Percentiles rank a stretch among this genome's conserved stretches.
Evolutionary conservation across 345 rosid genomes (phyloP).

Genomic region (Populus deltoides): DNA sequence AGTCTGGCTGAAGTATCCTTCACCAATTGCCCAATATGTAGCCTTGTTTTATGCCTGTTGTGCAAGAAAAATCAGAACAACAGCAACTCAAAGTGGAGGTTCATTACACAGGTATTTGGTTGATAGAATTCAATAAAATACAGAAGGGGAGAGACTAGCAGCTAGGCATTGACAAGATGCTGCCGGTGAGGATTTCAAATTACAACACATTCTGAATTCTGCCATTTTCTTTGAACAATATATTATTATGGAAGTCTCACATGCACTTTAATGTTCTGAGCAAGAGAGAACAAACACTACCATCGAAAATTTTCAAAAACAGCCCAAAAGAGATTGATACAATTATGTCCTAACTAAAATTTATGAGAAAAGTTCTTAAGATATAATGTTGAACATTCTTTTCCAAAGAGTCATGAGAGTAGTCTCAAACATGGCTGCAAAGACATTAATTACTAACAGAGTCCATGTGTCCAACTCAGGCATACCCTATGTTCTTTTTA

Average conservation of each 20-base stretch:
- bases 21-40: slow-evolving; percentile 79
- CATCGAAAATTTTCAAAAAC: background rate
- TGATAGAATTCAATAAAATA: background rate
- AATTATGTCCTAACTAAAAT: background rate
- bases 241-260: background rate
- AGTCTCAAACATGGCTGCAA: background rate
- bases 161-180: background rate
- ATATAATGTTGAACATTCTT: background rate
- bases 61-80: slow-evolving; percentile 19
- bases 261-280: background rate
- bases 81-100: background rate
- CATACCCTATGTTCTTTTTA: background rate
- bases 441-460: background rate
- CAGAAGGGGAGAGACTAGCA: background rate
- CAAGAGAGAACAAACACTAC: background rate
- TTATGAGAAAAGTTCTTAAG: background rate
- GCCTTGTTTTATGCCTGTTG: slow-evolving; percentile 77
- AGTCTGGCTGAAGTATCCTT: slow-evolving; percentile 94
- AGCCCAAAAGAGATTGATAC: background rate
- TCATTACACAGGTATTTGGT: background rate
- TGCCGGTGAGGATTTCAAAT: background rate
- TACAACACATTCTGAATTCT: background rate
- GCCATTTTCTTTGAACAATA: background rate
- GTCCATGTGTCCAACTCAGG: background rate
- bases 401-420: background rate